phyloP scores from a whole-genome alignment of 2,329 filamentous ascomycete species.

The Fusarium circinatum region DNA sequence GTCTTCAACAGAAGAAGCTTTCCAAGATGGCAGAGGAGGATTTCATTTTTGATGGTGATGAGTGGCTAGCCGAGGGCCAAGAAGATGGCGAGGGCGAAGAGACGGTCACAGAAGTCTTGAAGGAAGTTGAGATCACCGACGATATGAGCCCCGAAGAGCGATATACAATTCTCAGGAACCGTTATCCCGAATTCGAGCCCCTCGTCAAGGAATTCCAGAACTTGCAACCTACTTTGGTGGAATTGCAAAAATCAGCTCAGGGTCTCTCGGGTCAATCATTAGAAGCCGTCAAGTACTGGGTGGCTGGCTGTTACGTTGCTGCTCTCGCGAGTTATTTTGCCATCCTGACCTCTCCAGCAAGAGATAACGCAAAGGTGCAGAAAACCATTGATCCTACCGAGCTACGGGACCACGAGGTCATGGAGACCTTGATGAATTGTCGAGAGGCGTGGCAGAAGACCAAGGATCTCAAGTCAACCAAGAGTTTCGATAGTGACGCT shows the following conservation, averaged over 20 bases:
- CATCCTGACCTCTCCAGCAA: constrained; percentile 82
- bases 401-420: constrained; percentile 88
- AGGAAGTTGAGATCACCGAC: constrained; percentile 82
- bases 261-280: constrained; percentile 62
- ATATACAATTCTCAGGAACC: constrained; percentile 76
- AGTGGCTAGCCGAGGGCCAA: constrained; percentile 75
- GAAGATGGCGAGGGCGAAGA: constrained; percentile 63
- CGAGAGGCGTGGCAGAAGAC: constrained; percentile 83
- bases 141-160: constrained; percentile 81
- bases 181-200: constrained; percentile 93
- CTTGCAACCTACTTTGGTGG: constrained; percentile 73
- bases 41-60: constrained; percentile 90
- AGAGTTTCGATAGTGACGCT: constrained; percentile 49
- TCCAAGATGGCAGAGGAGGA: constrained; percentile 90
- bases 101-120: constrained; percentile 86
- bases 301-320: constrained; percentile 86
- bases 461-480: constrained; percentile 68
- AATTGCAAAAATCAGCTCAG: constrained; percentile 68
- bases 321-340: constrained; percentile 94
- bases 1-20: constrained; percentile 90
- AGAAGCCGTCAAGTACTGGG: constrained; percentile 78
- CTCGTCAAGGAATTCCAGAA: constrained; percentile 81
- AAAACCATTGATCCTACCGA: constrained; percentile 79
- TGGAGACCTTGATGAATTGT: constrained; percentile 84
- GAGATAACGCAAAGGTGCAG: constrained; percentile 63